phyloP scores from a whole-genome alignment of 192 early-diverging fungal genomes.

The Obelidium mucronatum region DNA sequence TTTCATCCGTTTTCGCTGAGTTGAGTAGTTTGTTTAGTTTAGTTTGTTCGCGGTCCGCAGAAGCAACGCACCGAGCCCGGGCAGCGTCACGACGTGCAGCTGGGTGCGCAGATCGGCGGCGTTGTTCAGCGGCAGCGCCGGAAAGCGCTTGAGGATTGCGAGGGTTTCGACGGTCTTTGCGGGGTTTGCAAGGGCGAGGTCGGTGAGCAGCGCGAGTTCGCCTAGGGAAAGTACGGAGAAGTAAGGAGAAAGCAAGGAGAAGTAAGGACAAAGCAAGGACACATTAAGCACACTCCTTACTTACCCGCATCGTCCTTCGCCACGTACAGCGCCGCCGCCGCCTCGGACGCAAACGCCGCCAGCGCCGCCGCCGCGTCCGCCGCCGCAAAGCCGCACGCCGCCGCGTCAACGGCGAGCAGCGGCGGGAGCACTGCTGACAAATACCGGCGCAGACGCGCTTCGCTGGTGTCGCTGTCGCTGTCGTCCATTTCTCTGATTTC shows the following conservation, averaged over 20 bases:
- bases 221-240: background rate
- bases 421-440: conserved; percentile 11
- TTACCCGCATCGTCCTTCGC: background rate
- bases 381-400: background rate
- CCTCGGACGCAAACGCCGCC: conserved; percentile 1
- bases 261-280: too few species aligned
- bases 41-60: too few species aligned
- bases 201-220: background rate
- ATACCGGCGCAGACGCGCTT: too few species aligned
- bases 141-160: conserved; percentile 43
- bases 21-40: too few species aligned
- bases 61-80: too few species aligned
- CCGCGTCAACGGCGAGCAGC: background rate
- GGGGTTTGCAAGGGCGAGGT: background rate
- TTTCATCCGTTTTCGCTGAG: too few species aligned
- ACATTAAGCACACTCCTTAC: too few species aligned
- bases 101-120: conserved; percentile 52
- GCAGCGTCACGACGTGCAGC: conserved; percentile 91
- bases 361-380: conserved; percentile 8
- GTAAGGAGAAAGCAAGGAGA: too few species aligned
- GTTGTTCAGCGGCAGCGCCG: conserved; percentile 73
- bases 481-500: too few species aligned
- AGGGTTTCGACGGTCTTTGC: background rate
- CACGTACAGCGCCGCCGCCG: background rate
- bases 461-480: too few species aligned